phyloP scores from a whole-genome alignment of 1,284 basidiomycete species.

The Blastosporella zonata region DNA sequence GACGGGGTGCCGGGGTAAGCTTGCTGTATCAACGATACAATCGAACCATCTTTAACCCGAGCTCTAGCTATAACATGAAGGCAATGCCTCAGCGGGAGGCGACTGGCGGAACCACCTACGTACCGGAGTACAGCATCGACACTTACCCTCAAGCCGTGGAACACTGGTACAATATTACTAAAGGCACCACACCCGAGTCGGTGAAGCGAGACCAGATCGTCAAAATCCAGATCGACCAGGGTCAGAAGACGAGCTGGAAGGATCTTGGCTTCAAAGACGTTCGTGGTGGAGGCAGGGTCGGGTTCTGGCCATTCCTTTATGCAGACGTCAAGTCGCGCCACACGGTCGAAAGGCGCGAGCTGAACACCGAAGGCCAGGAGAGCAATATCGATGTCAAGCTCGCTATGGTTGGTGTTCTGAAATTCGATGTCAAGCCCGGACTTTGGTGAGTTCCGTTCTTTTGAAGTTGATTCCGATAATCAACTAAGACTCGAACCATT shows the following conservation, averaged over 20 bases:
- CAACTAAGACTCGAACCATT: background rate
- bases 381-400: background rate
- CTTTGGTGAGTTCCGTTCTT: background rate
- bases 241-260: background rate
- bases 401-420: background rate
- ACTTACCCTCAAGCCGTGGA: conserved; percentile 2
- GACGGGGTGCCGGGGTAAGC: background rate
- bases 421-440: background rate
- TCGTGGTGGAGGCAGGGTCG: conserved; percentile 1
- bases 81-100: background rate
- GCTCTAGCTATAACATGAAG: conserved; percentile 4
- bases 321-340: background rate
- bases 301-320: conserved; percentile 6
- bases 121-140: background rate
- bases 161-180: background rate
- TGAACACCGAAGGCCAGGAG: conserved; percentile 1
- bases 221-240: conserved; percentile 2
- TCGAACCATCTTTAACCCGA: background rate
- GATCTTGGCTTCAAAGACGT: conserved; percentile 3
- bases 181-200: background rate
- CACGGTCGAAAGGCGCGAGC: background rate
- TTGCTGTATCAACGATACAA: background rate
- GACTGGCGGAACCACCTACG: background rate
- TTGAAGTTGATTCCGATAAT: background rate
- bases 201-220: conserved; percentile 3